Percentiles rank a stretch among this genome's conserved stretches.
Conservation (phyloP, 2,329 filamentous ascomycete genomes). For the Aspergillus fumigatiaffinis region DNA sequence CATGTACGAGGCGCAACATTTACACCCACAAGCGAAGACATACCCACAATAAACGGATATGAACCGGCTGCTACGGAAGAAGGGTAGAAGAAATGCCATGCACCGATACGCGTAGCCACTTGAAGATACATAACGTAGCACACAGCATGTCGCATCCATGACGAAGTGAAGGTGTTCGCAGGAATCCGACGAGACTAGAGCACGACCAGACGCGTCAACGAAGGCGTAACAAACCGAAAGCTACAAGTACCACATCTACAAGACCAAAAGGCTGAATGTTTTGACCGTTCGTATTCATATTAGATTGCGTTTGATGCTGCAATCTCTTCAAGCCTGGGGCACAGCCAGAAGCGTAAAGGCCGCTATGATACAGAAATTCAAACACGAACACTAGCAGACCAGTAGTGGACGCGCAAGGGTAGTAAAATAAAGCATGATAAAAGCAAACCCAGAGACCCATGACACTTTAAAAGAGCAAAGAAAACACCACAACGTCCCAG, state of each 20-base stretch:
- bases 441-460: conserved; percentile 43
- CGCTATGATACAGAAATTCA: conserved; percentile 43
- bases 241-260: not conserved
- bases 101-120: not conserved
- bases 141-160: not conserved
- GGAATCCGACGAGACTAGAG: not conserved
- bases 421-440: conserved; percentile 36
- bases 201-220: not conserved
- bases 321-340: conserved; percentile 31
- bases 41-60: not conserved
- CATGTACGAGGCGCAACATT: not conserved
- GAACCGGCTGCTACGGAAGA: not conserved
- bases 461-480: conserved; percentile 35
- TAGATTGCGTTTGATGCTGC: conserved; percentile 25
- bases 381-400: conserved; percentile 38
- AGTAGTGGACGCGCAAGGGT: conserved; percentile 35
- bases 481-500: conserved; percentile 43
- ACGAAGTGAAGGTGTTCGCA: not conserved
- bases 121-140: not conserved
- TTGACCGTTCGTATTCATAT: conserved; percentile 36
- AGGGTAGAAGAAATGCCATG: not conserved
- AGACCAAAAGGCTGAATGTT: conserved; percentile 6
- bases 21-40: not conserved
- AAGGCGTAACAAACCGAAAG: not conserved
- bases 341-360: conserved; percentile 35